Percentiles rank a stretch among this genome's conserved stretches.
Evolutionary conservation across 768 basidiomycete genomes (phyloP).

Genomic region (Porphyrellus cyaneotinctus): DNA sequence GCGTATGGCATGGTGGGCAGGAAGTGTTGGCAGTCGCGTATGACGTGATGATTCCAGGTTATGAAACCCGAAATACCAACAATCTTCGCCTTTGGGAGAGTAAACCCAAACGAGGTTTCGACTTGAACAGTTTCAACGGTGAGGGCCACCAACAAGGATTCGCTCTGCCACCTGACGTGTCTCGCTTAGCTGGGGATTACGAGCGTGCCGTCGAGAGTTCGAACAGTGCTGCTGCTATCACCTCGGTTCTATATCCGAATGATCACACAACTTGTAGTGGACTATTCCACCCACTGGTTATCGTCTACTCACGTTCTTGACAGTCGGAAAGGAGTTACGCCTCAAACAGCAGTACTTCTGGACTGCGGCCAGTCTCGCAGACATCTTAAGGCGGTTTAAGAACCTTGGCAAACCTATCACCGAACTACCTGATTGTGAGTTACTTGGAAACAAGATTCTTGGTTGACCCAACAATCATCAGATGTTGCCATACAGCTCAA

Average conservation of each 20-base stretch:
- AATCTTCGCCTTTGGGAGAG: constrained; percentile 85
- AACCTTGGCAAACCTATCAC: constrained; percentile 76
- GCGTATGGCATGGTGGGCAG: constrained; percentile 83
- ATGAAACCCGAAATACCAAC: constrained; percentile 79
- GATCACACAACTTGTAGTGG: constrained; percentile 70
- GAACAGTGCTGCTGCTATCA: constrained; percentile 90
- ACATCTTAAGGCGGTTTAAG: constrained; percentile 92
- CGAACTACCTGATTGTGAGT: constrained; percentile 78
- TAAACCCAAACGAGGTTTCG: constrained; percentile 87
- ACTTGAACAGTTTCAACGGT: constrained; percentile 95
- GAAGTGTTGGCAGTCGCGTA: constrained; percentile 93
- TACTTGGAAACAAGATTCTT: not conserved
- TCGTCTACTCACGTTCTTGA: not conserved
- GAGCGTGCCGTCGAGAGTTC: constrained; percentile 84
- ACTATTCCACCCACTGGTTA: not conserved
- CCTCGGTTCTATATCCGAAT: constrained; percentile 93
- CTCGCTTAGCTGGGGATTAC: constrained; percentile 77
- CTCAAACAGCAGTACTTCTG: constrained; percentile 98
- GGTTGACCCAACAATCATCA: constrained; percentile 26
- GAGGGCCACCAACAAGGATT: not conserved
- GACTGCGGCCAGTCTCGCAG: constrained; percentile 83
- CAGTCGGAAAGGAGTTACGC: constrained; percentile 83
- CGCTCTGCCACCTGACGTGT: not conserved
- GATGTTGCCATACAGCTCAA: constrained; percentile 94
- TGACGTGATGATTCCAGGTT: constrained; percentile 90